Base-by-base conservation (phyloP, 2,329 filamentous ascomycete genomes). In the Fusarium begoniae region DNA sequence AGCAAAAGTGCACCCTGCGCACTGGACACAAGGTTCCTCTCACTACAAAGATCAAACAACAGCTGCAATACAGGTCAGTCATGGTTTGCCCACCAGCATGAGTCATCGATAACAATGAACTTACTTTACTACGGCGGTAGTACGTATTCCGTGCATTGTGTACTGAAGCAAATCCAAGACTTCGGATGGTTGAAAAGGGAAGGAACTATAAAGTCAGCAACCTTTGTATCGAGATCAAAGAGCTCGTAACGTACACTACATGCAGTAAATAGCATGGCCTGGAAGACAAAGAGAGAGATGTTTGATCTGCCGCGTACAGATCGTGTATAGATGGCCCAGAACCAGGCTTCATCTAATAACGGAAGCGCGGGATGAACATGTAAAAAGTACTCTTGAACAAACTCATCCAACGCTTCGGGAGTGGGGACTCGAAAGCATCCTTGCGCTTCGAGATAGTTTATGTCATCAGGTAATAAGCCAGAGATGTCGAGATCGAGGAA, bases 191-290 rank as follows among this genome's bases (percentile, higher is more conserved):
- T 8, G 47, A 30, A n/a, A 58, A 38, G 2, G 70, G 53, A 12
- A 72, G 38, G 20, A 69, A 73, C 70, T 73, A 6, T 5, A 26
- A 24, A 13, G 26, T 72, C 10, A 70, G 63, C 35, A 17, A 22
- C 18, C 9, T 20, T 3, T 18, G 14, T 10, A 11, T n/a, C 7
- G 13, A 22, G 13, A 22, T 20, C 6, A 4, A 3, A 11, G 4
- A 35, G n/a, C 7, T 22, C 2, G 38, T 41, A 18, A 60, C 69
- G 28, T 48, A 70, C 70, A 40, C 68, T 71, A 17, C 67, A 71
- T 13, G 63, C 56, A 15, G 71, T 44, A 37, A 73, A 73, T 20
- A 73, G 37, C 69, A 73, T 72, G 6, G 71, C 59, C 15, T 73
- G 69, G 17, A 73, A 70, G 2, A 73, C 56, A 6, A 73, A 62